Evolutionary conservation across 208 protist species (phyloP).

Genomic region (Strigomonas oncopelti): DNA sequence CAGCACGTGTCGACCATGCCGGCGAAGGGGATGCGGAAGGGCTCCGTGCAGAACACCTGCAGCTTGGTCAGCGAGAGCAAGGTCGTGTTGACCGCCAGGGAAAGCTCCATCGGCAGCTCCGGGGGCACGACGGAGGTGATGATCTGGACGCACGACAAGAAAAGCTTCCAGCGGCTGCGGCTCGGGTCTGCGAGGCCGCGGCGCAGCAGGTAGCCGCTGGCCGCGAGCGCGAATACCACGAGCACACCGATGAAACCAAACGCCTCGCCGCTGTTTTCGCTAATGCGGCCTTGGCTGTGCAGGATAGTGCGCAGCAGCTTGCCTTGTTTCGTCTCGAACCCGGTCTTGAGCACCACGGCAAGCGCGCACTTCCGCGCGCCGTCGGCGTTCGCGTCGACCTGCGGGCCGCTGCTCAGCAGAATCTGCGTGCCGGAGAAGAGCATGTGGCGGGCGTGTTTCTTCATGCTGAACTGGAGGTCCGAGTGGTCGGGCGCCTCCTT

Average conservation of each 20-base stretch:
- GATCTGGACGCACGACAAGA: conserved; percentile 98
- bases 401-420: conserved; percentile 82
- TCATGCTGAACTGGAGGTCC: conserved; percentile 66
- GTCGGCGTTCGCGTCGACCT: conserved; percentile 21
- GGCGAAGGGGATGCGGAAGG: conserved; percentile 99
- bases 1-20: conserved; percentile 98
- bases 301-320: conserved; percentile 93
- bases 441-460: conserved; percentile 89
- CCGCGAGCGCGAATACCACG: conserved; percentile 94
- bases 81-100: conserved; percentile 98
- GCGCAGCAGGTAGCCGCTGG: conserved; percentile 94
- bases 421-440: conserved; percentile 95
- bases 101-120: conserved; percentile 99
- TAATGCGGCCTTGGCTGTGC: conserved; percentile 91
- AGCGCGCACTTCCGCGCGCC: conserved; percentile 46
- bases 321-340: conserved; percentile 98
- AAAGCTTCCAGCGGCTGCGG: conserved; percentile 93
- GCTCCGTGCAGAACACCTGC: conserved; percentile 95
- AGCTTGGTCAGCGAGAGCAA: conserved; percentile 90
- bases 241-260: conserved; percentile 97
- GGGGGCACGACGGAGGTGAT: conserved; percentile 99
- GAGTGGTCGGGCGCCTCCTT: conserved; percentile 89
- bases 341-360: conserved; percentile 97
- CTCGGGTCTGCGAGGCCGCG: conserved; percentile 79
- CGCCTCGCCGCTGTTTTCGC: conserved; percentile 93